A percentile compares a stretch with the other conserved stretches of the same genome.
These are phyloP conservation scores for Agapanthus africanus DNA, from an alignment of 106 monocot species.

Conservation along the genomic window DNA sequence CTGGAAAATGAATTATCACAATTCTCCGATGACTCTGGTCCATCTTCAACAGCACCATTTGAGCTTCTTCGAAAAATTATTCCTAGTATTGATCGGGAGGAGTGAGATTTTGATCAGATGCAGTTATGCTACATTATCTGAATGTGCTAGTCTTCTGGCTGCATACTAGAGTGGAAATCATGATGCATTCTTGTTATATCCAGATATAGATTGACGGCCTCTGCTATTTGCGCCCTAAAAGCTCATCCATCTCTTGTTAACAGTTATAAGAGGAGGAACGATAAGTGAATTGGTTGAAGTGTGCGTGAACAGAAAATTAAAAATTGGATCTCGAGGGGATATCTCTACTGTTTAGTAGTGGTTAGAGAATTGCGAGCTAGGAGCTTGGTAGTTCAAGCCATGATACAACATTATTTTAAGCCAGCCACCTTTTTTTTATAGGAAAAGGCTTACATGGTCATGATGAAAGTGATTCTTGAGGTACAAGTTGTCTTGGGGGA, in stretches of 20 bases:
- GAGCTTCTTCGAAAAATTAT: conserved; percentile 60
- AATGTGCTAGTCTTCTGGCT: neutral
- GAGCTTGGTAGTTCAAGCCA: too few relatives aligned
- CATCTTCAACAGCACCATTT: conserved; percentile 21
- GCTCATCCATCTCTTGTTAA: neutral
- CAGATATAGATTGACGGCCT: neutral
- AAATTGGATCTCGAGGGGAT: too few relatives aligned
- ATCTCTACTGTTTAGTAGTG: too few relatives aligned
- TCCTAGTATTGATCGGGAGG: conserved; percentile 41
- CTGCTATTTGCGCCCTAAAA: neutral
- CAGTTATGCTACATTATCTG: neutral
- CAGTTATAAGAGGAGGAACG: neutral
- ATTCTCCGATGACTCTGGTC: conserved; percentile 21
- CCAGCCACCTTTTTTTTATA: too few relatives aligned
- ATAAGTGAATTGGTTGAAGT: neutral
- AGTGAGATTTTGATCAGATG: conserved; percentile 11
- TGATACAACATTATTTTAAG: too few relatives aligned
- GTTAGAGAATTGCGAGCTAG: too few relatives aligned
- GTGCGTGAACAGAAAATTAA: too few relatives aligned
- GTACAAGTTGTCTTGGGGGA: neutral
- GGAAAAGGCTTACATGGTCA: too few relatives aligned
- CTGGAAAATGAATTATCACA: conserved; percentile 51
- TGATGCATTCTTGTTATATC: neutral
- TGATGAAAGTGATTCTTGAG: conserved; percentile 1
- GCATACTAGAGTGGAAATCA: neutral